These are phyloP conservation scores for Clitopilus hobsonii DNA, from an alignment of 768 basidiomycete species.

Conservation along the genomic window DNA sequence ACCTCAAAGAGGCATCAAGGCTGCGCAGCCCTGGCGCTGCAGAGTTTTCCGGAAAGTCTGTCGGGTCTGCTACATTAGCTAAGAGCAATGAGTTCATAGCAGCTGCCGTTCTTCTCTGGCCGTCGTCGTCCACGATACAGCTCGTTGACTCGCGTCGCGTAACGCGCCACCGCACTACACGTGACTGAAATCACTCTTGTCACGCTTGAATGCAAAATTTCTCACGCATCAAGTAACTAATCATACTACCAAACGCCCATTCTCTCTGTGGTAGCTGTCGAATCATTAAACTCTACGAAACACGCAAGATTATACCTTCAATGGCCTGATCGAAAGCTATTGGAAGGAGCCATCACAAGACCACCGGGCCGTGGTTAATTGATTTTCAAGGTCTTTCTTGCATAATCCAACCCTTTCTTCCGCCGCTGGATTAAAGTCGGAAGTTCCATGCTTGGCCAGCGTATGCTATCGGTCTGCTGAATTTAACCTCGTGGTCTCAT, in stretches of 20 bases:
- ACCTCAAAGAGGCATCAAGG: slow-evolving; percentile 64
- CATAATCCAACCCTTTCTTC: too few species aligned
- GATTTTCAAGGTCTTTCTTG: too few species aligned
- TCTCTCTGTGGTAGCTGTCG: too few species aligned
- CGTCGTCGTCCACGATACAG: neutral
- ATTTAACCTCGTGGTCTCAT: too few species aligned
- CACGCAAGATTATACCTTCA: too few species aligned
- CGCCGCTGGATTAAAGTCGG: neutral
- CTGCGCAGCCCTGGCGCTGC: slow-evolving; percentile 49
- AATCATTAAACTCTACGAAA: too few species aligned
- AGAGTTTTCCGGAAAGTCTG: slow-evolving; percentile 55
- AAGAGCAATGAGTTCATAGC: slow-evolving; percentile 16
- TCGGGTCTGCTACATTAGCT: slow-evolving; percentile 51
- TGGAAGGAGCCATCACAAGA: too few species aligned
- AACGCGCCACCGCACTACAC: neutral
- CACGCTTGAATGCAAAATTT: too few species aligned
- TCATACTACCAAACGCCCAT: too few species aligned
- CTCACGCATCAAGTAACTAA: neutral
- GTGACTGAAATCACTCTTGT: too few species aligned
- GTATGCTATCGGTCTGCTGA: neutral
- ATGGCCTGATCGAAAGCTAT: too few species aligned
- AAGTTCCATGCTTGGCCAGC: neutral
- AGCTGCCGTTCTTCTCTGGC: neutral
- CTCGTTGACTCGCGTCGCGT: slow-evolving; percentile 1
- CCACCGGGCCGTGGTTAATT: too few species aligned